Evolutionary conservation across 345 rosid species (phyloP).

Genomic region (Adansonia digitata): DNA sequence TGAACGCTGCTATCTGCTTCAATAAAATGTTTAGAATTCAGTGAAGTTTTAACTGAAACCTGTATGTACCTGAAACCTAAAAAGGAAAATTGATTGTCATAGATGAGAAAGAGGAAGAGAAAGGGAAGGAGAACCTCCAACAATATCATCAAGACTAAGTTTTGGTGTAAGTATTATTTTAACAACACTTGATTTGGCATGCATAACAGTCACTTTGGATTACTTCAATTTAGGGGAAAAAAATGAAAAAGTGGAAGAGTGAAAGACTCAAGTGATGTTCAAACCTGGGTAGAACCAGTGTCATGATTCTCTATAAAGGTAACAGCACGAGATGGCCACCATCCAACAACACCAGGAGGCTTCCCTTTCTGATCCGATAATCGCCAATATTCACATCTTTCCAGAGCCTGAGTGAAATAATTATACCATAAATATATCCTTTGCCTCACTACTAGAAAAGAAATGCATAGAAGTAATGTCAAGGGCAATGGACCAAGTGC

Average conservation of each 20-base stretch:
- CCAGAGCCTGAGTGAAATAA: constrained; percentile 50
- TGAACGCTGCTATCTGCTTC: neutral
- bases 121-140: neutral
- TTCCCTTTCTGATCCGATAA: constrained; percentile 81
- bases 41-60: neutral
- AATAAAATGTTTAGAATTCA: neutral
- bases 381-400: constrained; percentile 91
- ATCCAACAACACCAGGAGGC: constrained; percentile 96
- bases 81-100: neutral
- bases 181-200: neutral
- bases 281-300: constrained; percentile 97
- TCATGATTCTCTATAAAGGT: constrained; percentile 96
- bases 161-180: neutral
- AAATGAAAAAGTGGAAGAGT: neutral
- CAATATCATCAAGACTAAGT: neutral
- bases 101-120: neutral
- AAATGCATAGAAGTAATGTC: neutral
- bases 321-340: constrained; percentile 99
- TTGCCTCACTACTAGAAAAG: neutral
- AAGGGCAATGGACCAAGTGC: neutral
- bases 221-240: neutral
- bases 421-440: neutral
- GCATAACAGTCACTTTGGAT: neutral
- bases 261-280: constrained; percentile 2
- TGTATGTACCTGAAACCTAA: neutral